A percentile compares a stretch with the other conserved stretches of the same genome.
Evolutionary conservation across 495 filamentous ascomycete species (phyloP).

Genomic region (Margaritispora aquatica): DNA sequence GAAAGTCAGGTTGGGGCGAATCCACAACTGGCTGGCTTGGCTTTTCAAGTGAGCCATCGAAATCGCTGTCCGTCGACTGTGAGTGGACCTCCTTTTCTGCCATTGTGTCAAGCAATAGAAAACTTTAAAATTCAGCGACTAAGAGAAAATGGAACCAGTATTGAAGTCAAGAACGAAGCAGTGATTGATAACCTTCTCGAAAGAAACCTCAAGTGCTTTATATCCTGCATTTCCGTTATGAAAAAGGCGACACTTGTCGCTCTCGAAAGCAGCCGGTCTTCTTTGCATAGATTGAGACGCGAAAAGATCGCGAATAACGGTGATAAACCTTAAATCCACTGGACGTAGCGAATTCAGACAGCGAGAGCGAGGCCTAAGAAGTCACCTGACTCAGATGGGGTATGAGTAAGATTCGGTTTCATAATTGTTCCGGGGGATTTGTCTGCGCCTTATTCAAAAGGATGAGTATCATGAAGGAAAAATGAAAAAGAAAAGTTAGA

Average conservation of each 20-base stretch:
- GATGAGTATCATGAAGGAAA: too few relatives aligned
- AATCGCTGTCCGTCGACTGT: neutral
- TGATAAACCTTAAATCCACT: neutral
- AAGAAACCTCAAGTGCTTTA: neutral
- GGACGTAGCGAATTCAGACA: neutral
- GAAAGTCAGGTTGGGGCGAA: neutral
- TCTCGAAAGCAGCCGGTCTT: neutral
- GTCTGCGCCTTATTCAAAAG: too few relatives aligned
- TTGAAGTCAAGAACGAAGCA: neutral
- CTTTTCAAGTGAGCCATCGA: neutral
- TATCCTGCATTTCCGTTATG: neutral
- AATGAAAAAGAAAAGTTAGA: neutral
- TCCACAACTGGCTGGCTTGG: neutral
- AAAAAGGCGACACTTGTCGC: neutral
- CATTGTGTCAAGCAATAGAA: neutral
- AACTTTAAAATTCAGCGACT: neutral
- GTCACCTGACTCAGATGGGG: too few relatives aligned
- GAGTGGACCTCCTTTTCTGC: neutral
- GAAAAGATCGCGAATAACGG: neutral
- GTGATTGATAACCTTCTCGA: too few relatives aligned
- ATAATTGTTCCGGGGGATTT: too few relatives aligned
- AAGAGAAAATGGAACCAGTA: neutral
- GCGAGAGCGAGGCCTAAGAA: too few relatives aligned
- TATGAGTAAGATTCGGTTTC: too few relatives aligned
- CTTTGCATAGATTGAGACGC: neutral